These are phyloP conservation scores for Suhomyces wounanorum DNA, from an alignment of 1,139 yeast genomes.

Conservation along the genomic window DNA sequence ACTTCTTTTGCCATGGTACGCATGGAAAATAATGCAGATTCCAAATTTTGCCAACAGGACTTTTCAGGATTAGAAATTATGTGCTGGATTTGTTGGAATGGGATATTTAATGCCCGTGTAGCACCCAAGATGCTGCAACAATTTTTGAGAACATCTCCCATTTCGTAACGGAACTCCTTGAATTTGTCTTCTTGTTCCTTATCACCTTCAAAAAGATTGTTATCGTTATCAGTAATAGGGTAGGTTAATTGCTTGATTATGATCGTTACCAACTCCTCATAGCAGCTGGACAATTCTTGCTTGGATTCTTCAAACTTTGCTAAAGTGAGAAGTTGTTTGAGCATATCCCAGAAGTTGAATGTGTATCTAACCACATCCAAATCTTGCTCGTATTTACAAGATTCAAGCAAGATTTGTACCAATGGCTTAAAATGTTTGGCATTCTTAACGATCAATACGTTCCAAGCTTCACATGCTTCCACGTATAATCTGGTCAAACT, in stretches of 20 bases:
- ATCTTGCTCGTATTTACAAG: conserved; percentile 68
- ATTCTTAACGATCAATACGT: conserved; percentile 73
- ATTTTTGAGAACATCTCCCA: conserved; percentile 95
- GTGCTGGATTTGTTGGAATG: conserved; percentile 54
- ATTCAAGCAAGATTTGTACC: conserved; percentile 70
- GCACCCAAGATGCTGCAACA: conserved; percentile 92
- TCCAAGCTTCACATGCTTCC: conserved; percentile 97
- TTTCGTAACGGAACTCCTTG: conserved; percentile 89
- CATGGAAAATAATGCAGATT: conserved; percentile 87
- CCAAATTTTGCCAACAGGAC: conserved; percentile 77
- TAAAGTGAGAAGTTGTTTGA: conserved; percentile 70
- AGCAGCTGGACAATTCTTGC: conserved; percentile 58
- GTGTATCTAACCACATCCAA: conserved; percentile 88
- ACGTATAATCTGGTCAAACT: conserved; percentile 78
- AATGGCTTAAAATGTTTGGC: conserved; percentile 73
- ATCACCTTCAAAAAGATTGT: conserved; percentile 56
- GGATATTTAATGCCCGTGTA: conserved; percentile 61
- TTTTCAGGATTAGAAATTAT: conserved; percentile 35
- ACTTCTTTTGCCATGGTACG: conserved; percentile 96
- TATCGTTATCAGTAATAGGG: conserved; percentile 55
- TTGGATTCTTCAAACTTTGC: conserved; percentile 66
- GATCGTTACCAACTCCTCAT: conserved; percentile 62
- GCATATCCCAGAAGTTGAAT: conserved; percentile 86
- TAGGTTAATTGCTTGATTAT: conserved; percentile 75
- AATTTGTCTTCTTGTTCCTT: conserved; percentile 90